These are phyloP conservation scores for Wickerhamomyces tratensis DNA, from an alignment of 805 yeast genomes.

Conservation along the genomic window DNA sequence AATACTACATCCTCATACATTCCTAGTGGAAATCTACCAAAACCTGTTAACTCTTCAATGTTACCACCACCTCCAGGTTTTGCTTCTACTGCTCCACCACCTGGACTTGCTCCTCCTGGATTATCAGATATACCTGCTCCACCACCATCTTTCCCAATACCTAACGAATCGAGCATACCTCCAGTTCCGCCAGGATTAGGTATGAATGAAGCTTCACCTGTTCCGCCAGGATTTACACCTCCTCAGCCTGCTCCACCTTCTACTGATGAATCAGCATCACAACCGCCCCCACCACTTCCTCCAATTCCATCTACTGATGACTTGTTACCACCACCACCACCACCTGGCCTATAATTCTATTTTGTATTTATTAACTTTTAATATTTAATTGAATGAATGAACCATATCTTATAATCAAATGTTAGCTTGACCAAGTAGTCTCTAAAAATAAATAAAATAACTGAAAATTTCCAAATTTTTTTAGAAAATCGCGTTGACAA, in stretches of 20 bases:
- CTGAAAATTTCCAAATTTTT: no score
- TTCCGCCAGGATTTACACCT: conserved; percentile 16
- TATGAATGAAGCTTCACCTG: conserved; percentile 6
- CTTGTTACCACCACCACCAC: no score
- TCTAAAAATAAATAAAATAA: no score
- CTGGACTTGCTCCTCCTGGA: conserved; percentile 16
- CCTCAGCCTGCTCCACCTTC: conserved; percentile 19
- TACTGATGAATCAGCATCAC: conserved; percentile 18
- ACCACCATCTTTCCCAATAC: conserved; percentile 2
- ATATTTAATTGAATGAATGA: no score
- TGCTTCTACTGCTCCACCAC: background rate
- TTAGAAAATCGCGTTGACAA: no score
- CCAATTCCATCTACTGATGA: conserved; percentile 6
- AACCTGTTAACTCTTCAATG: background rate
- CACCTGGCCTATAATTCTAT: no score
- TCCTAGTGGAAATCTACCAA: background rate
- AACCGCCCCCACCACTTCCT: conserved; percentile 11
- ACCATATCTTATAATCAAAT: no score
- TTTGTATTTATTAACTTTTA: no score
- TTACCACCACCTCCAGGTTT: conserved; percentile 3
- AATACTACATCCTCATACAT: conserved; percentile 2
- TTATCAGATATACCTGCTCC: conserved; percentile 5
- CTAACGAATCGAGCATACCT: conserved; percentile 16
- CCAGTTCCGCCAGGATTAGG: conserved; percentile 14
- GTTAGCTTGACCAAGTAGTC: no score